Evolutionary conservation across 2,329 filamentous ascomycete genomes (phyloP).

Genomic region (Trichoderma oligosporum): DNA sequence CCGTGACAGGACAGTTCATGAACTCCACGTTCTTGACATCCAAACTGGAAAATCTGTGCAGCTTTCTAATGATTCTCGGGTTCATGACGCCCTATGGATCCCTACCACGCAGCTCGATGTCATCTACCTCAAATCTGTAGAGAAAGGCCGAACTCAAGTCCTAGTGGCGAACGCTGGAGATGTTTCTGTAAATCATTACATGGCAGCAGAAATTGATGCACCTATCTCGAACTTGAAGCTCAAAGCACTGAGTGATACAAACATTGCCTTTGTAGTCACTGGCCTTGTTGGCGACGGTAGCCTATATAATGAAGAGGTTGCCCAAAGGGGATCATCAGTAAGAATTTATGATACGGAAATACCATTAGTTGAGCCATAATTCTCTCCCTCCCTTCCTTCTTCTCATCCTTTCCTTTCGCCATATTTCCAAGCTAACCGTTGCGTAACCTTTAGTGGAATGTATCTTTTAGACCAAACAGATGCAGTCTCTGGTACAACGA

Average conservation of each 20-base stretch:
- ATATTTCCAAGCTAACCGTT: slow-evolving; percentile 24
- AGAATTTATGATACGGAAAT: slow-evolving; percentile 35
- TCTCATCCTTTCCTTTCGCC: neutral
- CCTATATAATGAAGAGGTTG: slow-evolving; percentile 33
- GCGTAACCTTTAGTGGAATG: slow-evolving; percentile 30
- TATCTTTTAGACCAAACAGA: slow-evolving; percentile 30
- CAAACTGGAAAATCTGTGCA: slow-evolving; percentile 27
- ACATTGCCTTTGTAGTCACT: slow-evolving; percentile 35
- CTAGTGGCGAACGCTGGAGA: slow-evolving; percentile 28
- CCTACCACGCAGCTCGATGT: slow-evolving; percentile 25
- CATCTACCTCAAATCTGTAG: slow-evolving; percentile 23
- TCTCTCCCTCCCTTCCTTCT: neutral
- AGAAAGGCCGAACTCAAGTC: slow-evolving; percentile 33
- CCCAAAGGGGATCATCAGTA: slow-evolving; percentile 28
- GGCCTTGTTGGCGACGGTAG: slow-evolving; percentile 33
- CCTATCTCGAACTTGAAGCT: slow-evolving; percentile 35
- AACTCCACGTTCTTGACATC: slow-evolving; percentile 36
- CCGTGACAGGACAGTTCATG: slow-evolving; percentile 30
- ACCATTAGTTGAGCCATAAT: slow-evolving; percentile 27
- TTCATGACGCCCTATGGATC: slow-evolving; percentile 37
- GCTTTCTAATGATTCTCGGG: slow-evolving; percentile 28
- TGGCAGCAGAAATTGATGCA: slow-evolving; percentile 33
- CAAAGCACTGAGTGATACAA: slow-evolving; percentile 32
- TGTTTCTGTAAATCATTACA: slow-evolving; percentile 24
- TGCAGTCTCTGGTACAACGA: slow-evolving; percentile 40